Evolutionary conservation across 225 moss, liverwort and hornwort species (phyloP).

Genomic region (Sphagnum contortum): DNA sequence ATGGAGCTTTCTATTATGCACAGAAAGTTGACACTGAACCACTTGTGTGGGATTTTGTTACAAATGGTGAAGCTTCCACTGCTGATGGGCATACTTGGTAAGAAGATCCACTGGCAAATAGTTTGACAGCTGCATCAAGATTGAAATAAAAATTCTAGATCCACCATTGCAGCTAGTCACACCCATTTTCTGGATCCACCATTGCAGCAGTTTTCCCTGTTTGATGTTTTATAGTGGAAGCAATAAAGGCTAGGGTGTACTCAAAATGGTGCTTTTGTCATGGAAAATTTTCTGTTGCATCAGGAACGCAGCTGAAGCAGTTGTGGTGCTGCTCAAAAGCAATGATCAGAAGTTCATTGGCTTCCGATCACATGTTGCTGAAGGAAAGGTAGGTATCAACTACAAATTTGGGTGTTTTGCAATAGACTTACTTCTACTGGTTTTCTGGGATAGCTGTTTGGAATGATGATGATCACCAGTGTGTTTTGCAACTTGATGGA

Average conservation of each 20-base stretch:
- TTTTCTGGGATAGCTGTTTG: too few species aligned
- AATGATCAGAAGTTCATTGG: slow-evolving; percentile 8
- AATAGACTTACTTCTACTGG: too few species aligned
- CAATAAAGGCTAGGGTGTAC: too few species aligned
- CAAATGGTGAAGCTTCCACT: slow-evolving; percentile 9
- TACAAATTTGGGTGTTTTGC: too few species aligned
- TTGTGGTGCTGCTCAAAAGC: slow-evolving; percentile 7
- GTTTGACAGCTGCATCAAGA: too few species aligned
- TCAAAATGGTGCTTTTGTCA: background rate
- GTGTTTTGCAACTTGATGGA: too few species aligned
- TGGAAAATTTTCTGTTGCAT: background rate
- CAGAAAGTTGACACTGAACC: background rate
- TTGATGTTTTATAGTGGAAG: too few species aligned
- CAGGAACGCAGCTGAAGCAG: slow-evolving; percentile 4
- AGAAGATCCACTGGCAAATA: background rate
- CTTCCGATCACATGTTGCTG: slow-evolving; percentile 5
- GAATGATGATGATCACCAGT: too few species aligned
- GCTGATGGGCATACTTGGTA: slow-evolving; percentile 4
- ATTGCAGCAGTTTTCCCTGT: too few species aligned
- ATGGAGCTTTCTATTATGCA: slow-evolving; percentile 7
- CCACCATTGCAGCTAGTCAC: too few species aligned
- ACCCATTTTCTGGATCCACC: too few species aligned
- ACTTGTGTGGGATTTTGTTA: slow-evolving; percentile 7
- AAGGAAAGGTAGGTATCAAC: slow-evolving; percentile 1
- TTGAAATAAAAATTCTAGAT: too few species aligned